Base-by-base conservation (phyloP, 2,329 filamentous ascomycete genomes). In the Pseudocercospora eumusae region DNA sequence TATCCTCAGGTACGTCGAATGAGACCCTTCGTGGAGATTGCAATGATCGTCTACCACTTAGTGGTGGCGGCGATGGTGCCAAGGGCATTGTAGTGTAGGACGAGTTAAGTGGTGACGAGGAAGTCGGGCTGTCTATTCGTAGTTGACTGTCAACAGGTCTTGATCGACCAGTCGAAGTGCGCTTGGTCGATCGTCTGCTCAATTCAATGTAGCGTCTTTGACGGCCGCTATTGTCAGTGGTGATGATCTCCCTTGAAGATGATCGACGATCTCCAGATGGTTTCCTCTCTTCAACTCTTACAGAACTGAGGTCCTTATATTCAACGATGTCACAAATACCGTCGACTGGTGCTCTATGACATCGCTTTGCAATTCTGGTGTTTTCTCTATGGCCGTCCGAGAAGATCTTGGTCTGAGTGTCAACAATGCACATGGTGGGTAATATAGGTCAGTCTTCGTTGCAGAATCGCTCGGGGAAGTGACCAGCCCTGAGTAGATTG, bases 341-440 rank as follows among this genome's bases (percentile, higher is more conserved):
- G 21, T 56, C 45, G 7, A 59, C 62, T 8, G 60, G 56, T 53
- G 69, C 69, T 27, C 65, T 62, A 25, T 62, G 62, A 64, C 71
- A 74, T 54, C 57, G 64, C 52, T 60, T 66, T 6, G 60, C 42
- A 27, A 57, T 68, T 36, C 70, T 67, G 23, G 66, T 49, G 8
- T 54, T 66, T 31, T 69, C 64, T 25, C 62, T 63, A 8, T 57
- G 65, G 20, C 66, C 66, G 58, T 69, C 66, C 9, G 67, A 27
- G 59, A 70, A 66, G 54, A 67, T 36, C 61, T 73, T 72, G 21
- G 68, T 70, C 57, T 67, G 70, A 42, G 60, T 64, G 40, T 73
- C 70, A 53, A 74, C 59, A 27, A 73, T 60, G 55, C 72, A 74
- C 72, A 74, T 74, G n/a, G 62, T 61, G 56, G 44, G 18, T 44